Conservation (phyloP, 768 basidiomycete genomes). For the Chalciporus pseudorubinellus region DNA sequence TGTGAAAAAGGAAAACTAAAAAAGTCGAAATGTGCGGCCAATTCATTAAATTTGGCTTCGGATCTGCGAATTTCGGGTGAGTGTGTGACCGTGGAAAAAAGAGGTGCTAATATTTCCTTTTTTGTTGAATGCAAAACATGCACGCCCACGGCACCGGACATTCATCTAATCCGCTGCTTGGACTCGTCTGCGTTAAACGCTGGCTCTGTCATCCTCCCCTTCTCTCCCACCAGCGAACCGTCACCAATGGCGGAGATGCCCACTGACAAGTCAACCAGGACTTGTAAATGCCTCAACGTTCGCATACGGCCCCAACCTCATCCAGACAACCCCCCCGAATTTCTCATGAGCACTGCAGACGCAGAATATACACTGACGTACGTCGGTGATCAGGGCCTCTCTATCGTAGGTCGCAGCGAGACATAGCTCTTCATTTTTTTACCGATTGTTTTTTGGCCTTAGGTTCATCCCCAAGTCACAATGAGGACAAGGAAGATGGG, state of each 20-base stretch:
- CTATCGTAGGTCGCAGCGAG: constrained; percentile 48
- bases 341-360: constrained; percentile 31
- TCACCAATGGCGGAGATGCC: constrained; percentile 23
- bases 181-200: constrained; percentile 26
- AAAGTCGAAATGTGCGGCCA: constrained; percentile 7
- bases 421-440: neutral
- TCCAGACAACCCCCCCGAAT: constrained; percentile 31
- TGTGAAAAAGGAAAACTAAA: constrained; percentile 4
- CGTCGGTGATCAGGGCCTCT: constrained; percentile 66
- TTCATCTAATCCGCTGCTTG: constrained; percentile 33
- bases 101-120: constrained; percentile 16
- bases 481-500: constrained; percentile 56
- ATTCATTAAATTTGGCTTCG: constrained; percentile 3
- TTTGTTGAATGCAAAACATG: constrained; percentile 25
- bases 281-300: constrained; percentile 75
- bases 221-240: constrained; percentile 15
- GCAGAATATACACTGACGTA: constrained; percentile 52
- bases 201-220: constrained; percentile 17
- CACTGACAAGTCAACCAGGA: constrained; percentile 33
- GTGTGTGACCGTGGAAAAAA: constrained; percentile 23
- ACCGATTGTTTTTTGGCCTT: constrained; percentile 10
- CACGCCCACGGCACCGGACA: constrained; percentile 31
- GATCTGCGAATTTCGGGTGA: constrained; percentile 1
- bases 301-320: constrained; percentile 44
- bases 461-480: constrained; percentile 72